Conservation (phyloP, 2,329 filamentous ascomycete genomes). For the Claviceps sp. region DNA sequence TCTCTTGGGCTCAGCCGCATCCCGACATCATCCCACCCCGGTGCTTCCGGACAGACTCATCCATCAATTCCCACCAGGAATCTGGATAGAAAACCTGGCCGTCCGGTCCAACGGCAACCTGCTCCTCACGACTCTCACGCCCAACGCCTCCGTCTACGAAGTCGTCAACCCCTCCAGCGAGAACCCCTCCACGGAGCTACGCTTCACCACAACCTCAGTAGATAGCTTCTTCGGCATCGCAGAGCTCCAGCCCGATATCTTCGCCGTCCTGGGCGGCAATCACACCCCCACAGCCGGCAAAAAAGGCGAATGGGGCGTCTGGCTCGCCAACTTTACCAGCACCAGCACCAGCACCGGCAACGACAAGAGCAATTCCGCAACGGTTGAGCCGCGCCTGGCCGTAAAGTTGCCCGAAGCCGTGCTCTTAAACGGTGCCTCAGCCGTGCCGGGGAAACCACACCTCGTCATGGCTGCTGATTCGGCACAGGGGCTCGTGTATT, state of each 20-base stretch:
- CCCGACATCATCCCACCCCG: neutral
- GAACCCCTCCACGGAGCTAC: neutral
- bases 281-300: neutral
- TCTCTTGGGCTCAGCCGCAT: neutral
- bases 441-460: neutral
- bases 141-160: constrained; percentile 1
- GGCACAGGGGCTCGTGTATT: constrained; percentile 12
- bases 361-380: too few relatives aligned
- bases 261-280: constrained; percentile 3
- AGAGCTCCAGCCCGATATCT: neutral
- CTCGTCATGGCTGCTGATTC: constrained; percentile 11
- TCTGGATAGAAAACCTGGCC: constrained; percentile 6
- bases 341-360: too few relatives aligned
- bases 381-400: neutral
- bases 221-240: constrained; percentile 4
- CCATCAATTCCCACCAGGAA: neutral
- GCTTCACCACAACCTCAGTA: neutral
- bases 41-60: neutral
- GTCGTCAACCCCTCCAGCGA: neutral
- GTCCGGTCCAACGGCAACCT: constrained; percentile 5
- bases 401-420: neutral
- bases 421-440: neutral
- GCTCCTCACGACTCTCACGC: constrained; percentile 2
- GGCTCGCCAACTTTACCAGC: neutral
- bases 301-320: neutral